Percentiles rank a stretch among this genome's conserved stretches.
Evolutionary conservation across 2,329 filamentous ascomycete species (phyloP).

Genomic region (Penicillium sp.): DNA sequence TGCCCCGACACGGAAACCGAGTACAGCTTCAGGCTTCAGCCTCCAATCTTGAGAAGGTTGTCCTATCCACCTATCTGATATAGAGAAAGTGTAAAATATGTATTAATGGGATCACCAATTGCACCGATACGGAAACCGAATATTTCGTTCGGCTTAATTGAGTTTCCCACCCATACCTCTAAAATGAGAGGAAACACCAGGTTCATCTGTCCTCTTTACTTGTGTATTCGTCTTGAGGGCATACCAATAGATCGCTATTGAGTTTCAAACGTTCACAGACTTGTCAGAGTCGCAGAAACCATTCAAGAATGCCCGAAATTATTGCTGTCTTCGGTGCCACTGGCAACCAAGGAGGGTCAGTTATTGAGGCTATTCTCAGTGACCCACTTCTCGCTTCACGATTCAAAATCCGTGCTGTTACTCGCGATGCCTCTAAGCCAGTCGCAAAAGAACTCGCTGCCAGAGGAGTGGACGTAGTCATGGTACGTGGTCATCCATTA

Average conservation of each 20-base stretch:
- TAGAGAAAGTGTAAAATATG: background rate
- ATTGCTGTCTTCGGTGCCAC: conserved; percentile 58
- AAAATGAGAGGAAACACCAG: background rate
- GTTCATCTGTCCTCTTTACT: background rate
- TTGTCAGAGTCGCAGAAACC: background rate
- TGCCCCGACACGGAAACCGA: conserved; percentile 1
- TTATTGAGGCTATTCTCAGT: conserved; percentile 44
- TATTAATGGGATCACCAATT: background rate
- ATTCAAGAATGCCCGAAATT: conserved; percentile 21
- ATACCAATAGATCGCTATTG: background rate
- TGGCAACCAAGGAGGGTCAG: conserved; percentile 57
- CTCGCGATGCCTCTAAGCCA: conserved; percentile 46
- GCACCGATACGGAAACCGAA: conserved; percentile 3
- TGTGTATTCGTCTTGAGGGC: too few species aligned
- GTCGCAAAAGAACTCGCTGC: conserved; percentile 43
- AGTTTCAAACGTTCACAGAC: background rate
- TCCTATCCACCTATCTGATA: too few species aligned
- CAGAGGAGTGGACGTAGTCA: conserved; percentile 50
- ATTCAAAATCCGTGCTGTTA: conserved; percentile 54
- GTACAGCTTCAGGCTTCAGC: background rate
- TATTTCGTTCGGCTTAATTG: background rate
- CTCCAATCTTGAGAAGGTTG: background rate
- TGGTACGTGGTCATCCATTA: conserved; percentile 25
- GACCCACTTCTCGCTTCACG: conserved; percentile 43
- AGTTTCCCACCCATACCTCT: background rate